phyloP scores from a whole-genome alignment of 179 eudicot species.

The Dionaea muscipula region DNA sequence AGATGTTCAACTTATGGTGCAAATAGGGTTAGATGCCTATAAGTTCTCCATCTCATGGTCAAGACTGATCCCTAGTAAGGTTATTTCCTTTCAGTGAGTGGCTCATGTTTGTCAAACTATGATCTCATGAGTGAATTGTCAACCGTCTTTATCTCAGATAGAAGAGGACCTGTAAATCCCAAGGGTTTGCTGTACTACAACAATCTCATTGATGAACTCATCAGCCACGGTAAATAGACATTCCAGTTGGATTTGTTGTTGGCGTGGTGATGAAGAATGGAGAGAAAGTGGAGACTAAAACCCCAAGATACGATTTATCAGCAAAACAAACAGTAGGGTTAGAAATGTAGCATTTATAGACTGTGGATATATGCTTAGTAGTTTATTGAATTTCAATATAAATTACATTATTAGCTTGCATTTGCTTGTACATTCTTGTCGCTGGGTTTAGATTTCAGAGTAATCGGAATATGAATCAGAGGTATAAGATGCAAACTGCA shows the following conservation, averaged over 20 bases:
- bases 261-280: not conserved
- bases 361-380: too few species aligned
- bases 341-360: too few species aligned
- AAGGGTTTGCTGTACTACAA: constrained; percentile 54
- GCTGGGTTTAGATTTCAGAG: too few species aligned
- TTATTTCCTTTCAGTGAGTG: not conserved
- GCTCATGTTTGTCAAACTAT: not conserved
- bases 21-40: constrained; percentile 53
- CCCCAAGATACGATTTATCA: too few species aligned
- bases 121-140: not conserved
- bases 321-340: too few species aligned
- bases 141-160: constrained; percentile 24
- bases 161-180: constrained; percentile 49
- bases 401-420: too few species aligned
- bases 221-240: constrained; percentile 28
- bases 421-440: too few species aligned
- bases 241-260: not conserved
- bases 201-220: constrained; percentile 47
- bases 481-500: too few species aligned
- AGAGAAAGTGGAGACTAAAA: too few species aligned
- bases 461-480: too few species aligned
- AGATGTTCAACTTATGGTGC: constrained; percentile 51
- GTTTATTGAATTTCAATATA: too few species aligned
- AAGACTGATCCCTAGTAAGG: constrained; percentile 53
- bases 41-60: constrained; percentile 70